Conservation (phyloP, 2,329 filamentous ascomycete genomes). For the Aspergillus arachidicola region DNA sequence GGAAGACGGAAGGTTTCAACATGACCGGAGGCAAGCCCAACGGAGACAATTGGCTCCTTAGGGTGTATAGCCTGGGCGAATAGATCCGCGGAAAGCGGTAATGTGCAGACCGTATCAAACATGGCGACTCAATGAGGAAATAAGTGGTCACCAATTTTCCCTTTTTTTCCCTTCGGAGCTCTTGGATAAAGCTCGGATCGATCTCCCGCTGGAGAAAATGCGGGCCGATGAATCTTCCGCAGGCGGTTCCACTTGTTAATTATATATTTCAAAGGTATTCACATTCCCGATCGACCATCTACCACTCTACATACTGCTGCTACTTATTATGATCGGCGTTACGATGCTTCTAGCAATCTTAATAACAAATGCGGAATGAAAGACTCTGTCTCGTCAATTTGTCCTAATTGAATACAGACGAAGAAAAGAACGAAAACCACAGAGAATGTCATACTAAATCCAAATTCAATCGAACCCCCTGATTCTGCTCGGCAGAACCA, state of each 20-base stretch:
- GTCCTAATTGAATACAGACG: slow-evolving; percentile 7
- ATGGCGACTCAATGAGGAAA: slow-evolving; percentile 50
- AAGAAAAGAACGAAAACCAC: slow-evolving; percentile 5
- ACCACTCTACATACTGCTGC: neutral
- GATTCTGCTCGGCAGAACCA: slow-evolving; percentile 4
- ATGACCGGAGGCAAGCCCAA: slow-evolving; percentile 82
- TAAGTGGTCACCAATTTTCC: neutral
- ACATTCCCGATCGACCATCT: neutral
- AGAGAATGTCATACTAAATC: neutral
- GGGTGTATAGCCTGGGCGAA: slow-evolving; percentile 90
- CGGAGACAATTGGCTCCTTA: slow-evolving; percentile 77
- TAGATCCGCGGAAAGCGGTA: slow-evolving; percentile 82
- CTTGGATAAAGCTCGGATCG: neutral
- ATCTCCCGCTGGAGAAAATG: slow-evolving; percentile 11
- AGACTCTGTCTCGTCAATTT: neutral
- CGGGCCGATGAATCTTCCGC: slow-evolving; percentile 30
- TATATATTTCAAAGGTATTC: neutral
- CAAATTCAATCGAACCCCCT: neutral
- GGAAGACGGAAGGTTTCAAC: slow-evolving; percentile 81
- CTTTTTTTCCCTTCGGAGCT: neutral
- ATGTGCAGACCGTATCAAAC: slow-evolving; percentile 90
- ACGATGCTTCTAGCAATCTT: neutral
- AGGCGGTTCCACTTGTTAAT: neutral
- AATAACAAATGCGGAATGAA: neutral
- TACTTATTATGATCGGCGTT: neutral